Evolutionary conservation across 257 asterid species (phyloP).

Genomic region (Henckelia pumila): DNA sequence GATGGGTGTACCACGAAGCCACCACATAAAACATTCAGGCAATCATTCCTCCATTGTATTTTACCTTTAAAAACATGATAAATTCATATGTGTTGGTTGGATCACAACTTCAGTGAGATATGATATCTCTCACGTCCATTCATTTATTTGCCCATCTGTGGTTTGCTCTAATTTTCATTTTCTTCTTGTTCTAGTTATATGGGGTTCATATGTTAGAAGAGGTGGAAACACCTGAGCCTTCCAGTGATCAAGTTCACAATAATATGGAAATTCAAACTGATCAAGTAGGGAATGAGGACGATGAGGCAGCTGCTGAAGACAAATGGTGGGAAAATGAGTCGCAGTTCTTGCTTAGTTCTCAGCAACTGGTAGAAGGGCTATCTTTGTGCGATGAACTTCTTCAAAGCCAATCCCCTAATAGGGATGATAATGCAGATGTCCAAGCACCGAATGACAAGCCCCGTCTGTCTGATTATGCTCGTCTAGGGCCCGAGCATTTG

Average conservation of each 20-base stretch:
- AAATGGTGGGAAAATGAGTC: constrained; percentile 88
- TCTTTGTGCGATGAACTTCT: constrained; percentile 76
- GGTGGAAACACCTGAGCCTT: constrained; percentile 31
- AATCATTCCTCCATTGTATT: not conserved
- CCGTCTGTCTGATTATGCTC: constrained; percentile 67
- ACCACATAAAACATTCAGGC: not conserved
- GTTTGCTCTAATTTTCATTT: constrained; percentile 11
- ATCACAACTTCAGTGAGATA: too few species aligned
- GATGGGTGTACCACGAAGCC: not conserved
- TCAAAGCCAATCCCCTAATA: constrained; percentile 81
- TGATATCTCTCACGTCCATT: not conserved
- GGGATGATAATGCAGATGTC: constrained; percentile 47
- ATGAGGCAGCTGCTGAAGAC: constrained; percentile 44
- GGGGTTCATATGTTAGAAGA: constrained; percentile 38
- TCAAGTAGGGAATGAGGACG: constrained; percentile 33
- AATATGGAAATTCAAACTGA: constrained; percentile 29
- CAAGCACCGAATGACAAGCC: constrained; percentile 40
- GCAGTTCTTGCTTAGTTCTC: constrained; percentile 63
- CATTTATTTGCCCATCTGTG: not conserved
- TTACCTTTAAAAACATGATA: not conserved
- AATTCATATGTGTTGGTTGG: not conserved
- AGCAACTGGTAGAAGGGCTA: constrained; percentile 87
- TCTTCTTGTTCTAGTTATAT: constrained; percentile 35
- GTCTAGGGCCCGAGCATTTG: constrained; percentile 62
- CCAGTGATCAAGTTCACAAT: constrained; percentile 30